Evolutionary conservation across 2,329 filamentous ascomycete genomes (phyloP), one percentile per base, ranked within the genome.

Genomic region (Cercospora beticola): DNA sequence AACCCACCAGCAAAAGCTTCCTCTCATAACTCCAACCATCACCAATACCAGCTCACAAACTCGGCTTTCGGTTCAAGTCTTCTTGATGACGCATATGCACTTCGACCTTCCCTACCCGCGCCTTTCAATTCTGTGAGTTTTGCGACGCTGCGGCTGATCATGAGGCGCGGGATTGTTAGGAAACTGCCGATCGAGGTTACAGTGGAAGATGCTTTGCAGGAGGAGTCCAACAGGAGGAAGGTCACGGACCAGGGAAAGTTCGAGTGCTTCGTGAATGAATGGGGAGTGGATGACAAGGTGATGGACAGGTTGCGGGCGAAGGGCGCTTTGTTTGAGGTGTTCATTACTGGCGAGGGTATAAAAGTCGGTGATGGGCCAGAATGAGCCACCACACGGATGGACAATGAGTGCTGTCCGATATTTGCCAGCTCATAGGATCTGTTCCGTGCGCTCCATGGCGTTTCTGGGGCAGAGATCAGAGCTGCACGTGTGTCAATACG

Each of bases 141-240:
- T 4, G 61, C 72, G 0, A 75, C 76, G 1, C 74, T 80, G 2
- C 72, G 80, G 0, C 64, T 84, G 0, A 74, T 76, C 10, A 70
- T 83, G 0, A 65, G 75, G 12, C 72, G 80, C 10, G 74, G 77
- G 0, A 73, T 74, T 2, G 78, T 82, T 4, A 36, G 76, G 6
- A 78, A 76, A 49, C 82, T 84, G 65, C 76, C 77, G 8, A 69
- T 76, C 5, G 79, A 74, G 8, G 75, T 81, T 23, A 80, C 79
- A 70, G 70, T 80, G 0, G 76, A 79, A 59, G 79, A 82, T 64
- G 81, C 79, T 1, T 71, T 76, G 64, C 70, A 68, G 14, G 81
- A 83, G 70, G 74, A 72, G 8, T 70, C 26, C 63, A 71, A 75
- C 67, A 70, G 82, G 60, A 76, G 78, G 76, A 75, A 77, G 26